These are phyloP conservation scores for Starmerella sp. DNA, from an alignment of 805 yeast genomes.

Conservation along the genomic window DNA sequence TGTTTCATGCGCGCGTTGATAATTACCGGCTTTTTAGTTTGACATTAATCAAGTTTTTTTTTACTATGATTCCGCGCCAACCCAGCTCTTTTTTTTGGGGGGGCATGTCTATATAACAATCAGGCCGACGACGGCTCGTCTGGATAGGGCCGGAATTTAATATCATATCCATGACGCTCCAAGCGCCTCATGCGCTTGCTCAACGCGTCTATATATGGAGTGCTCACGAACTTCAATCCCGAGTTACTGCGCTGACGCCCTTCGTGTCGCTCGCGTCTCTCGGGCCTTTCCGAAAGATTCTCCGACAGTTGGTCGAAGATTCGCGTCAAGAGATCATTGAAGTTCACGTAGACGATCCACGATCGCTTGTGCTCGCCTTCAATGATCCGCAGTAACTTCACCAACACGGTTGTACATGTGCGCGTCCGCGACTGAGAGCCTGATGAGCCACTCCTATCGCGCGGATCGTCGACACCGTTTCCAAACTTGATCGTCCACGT, in stretches of 20 bases:
- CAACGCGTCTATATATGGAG: slow-evolving; percentile 2
- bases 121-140: not conserved
- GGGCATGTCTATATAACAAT: not conserved
- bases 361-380: slow-evolving; percentile 2
- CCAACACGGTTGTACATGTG: not conserved
- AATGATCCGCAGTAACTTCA: not conserved
- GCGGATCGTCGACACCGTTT: not conserved
- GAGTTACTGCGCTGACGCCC: not conserved
- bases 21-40: too few species aligned
- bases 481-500: slow-evolving; percentile 3
- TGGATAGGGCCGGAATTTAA: not conserved
- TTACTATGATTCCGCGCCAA: too few species aligned
- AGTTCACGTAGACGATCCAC: not conserved
- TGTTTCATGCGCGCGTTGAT: too few species aligned
- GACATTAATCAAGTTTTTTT: too few species aligned
- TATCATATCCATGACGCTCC: slow-evolving; percentile 2
- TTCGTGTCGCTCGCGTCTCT: slow-evolving; percentile 1
- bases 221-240: not conserved
- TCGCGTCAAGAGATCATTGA: not conserved
- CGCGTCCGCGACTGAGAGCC: slow-evolving; percentile 2
- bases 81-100: not conserved
- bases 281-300: not conserved
- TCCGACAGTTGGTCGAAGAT: slow-evolving; percentile 1
- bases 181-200: slow-evolving; percentile 1
- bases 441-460: not conserved